These are phyloP conservation scores for Ligustrum vulgare DNA, from an alignment of 257 asterid species.

Conservation along the genomic window DNA sequence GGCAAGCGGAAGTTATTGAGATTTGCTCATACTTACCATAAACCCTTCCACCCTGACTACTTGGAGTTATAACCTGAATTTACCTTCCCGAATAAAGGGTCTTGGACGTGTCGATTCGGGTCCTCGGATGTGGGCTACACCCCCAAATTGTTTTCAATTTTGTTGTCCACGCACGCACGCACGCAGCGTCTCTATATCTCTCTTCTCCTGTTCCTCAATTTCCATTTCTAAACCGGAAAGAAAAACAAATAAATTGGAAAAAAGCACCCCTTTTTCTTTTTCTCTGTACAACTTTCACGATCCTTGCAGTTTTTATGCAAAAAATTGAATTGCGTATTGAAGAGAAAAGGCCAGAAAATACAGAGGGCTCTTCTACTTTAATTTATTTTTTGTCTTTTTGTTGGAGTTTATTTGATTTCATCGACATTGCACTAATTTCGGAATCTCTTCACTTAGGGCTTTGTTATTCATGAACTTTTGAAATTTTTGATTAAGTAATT, in stretches of 20 bases:
- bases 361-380: conserved; percentile 12
- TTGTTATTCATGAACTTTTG: conserved; percentile 18
- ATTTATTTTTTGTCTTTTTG: conserved; percentile 2
- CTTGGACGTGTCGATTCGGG: too few relatives aligned
- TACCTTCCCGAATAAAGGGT: too few relatives aligned
- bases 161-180: not conserved
- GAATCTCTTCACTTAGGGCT: conserved; percentile 39
- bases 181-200: not conserved
- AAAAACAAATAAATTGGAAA: conserved; percentile 1
- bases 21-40: too few relatives aligned
- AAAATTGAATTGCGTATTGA: not conserved
- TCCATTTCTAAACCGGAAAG: not conserved
- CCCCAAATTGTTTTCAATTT: conserved; percentile 3
- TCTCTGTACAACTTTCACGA: conserved; percentile 29
- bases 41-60: too few relatives aligned
- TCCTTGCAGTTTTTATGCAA: not conserved
- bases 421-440: conserved; percentile 35
- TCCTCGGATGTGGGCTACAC: too few relatives aligned
- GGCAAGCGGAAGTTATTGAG: too few relatives aligned
- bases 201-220: not conserved
- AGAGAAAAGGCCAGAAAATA: not conserved
- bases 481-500: conserved; percentile 34
- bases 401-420: conserved; percentile 24
- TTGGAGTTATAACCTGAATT: too few relatives aligned
- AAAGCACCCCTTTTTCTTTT: conserved; percentile 22